Evolutionary conservation across 768 basidiomycete genomes (phyloP), one percentile per base, ranked within the genome.

Genomic region (Suillus subalutaceus): DNA sequence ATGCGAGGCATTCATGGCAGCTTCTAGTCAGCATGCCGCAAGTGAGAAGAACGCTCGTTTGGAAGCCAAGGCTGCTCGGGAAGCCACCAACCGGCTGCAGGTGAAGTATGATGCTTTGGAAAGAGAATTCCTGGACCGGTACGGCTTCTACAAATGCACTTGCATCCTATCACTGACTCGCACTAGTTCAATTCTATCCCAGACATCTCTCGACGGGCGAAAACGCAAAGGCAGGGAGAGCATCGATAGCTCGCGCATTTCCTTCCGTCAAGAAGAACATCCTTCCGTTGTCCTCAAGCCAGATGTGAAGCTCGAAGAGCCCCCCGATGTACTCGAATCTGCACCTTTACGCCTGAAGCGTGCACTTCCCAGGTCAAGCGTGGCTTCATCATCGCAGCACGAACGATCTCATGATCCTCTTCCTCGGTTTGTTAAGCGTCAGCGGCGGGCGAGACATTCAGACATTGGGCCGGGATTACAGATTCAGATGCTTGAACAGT

Each of bases 1-100:
- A 46, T 84, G 83, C 72, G 81, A 85, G 57, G 70, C 74, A 16
- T 77, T 82, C 67, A 79, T 77, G 56, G 72, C 74, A 16, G 75
- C 75, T 1, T 69, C 81, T 13, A 65, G 71, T 12, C 78, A 72
- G 1, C 79, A 81, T 62, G 71, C 68, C n/a, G 66, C 72, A 52
- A 74, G 75, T 44, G 80, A 79, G 66, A 68, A 67, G 16, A 63
- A 69, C 23, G 72, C 75, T 40, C 55, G 70, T n/a, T 64, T 72
- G 60, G 65, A 68, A 65, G 82, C 79, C 10, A 67, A 78, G 32
- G 74, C 79, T 40, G 74, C 82, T 52, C 78, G 78, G 53, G 75
- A 74, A 26, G 83, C 85, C 66, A 75, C 73, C 41, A 78, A 80
- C 44, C 78, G 80, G 43, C 72, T 85, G 16, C 73, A 75, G 62